Evolutionary conservation across 2,329 filamentous ascomycete genomes (phyloP).

Genomic region (Pseudocercospora fuligena): DNA sequence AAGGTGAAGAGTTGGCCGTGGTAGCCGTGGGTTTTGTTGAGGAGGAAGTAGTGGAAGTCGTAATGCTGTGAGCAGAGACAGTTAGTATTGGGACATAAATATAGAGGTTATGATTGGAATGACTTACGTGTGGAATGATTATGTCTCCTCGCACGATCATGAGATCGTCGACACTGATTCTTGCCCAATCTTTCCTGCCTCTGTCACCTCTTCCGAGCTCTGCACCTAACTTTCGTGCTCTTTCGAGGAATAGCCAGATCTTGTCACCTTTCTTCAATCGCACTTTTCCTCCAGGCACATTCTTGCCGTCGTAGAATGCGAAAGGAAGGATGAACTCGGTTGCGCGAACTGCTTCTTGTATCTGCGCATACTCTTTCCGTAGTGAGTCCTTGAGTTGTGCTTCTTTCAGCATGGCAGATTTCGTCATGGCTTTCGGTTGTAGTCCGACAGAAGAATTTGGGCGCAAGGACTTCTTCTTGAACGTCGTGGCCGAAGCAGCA

Average conservation of each 20-base stretch:
- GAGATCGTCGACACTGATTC: slow-evolving; percentile 92
- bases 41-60: slow-evolving; percentile 95
- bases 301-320: slow-evolving; percentile 94
- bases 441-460: slow-evolving; percentile 66
- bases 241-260: slow-evolving; percentile 91
- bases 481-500: slow-evolving; percentile 14
- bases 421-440: slow-evolving; percentile 77
- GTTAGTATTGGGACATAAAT: slow-evolving; percentile 17
- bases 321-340: slow-evolving; percentile 92
- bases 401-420: slow-evolving; percentile 75
- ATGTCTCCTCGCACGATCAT: slow-evolving; percentile 89
- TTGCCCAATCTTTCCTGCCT: slow-evolving; percentile 81
- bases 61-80: slow-evolving; percentile 69
- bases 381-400: slow-evolving; percentile 75
- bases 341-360: slow-evolving; percentile 85
- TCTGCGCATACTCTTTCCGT: slow-evolving; percentile 76
- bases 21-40: slow-evolving; percentile 81
- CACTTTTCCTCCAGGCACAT: slow-evolving; percentile 81
- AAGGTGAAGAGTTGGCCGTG: slow-evolving; percentile 80
- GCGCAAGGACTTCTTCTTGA: slow-evolving; percentile 55
- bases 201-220: slow-evolving; percentile 72
- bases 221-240: slow-evolving; percentile 86
- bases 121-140: slow-evolving; percentile 89
- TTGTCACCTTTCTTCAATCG: slow-evolving; percentile 91
- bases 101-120: background rate